Percentiles rank a stretch among this genome's conserved stretches.
phyloP scores from a whole-genome alignment of 345 rosid species.

The Xanthoceras sorbifolium region DNA sequence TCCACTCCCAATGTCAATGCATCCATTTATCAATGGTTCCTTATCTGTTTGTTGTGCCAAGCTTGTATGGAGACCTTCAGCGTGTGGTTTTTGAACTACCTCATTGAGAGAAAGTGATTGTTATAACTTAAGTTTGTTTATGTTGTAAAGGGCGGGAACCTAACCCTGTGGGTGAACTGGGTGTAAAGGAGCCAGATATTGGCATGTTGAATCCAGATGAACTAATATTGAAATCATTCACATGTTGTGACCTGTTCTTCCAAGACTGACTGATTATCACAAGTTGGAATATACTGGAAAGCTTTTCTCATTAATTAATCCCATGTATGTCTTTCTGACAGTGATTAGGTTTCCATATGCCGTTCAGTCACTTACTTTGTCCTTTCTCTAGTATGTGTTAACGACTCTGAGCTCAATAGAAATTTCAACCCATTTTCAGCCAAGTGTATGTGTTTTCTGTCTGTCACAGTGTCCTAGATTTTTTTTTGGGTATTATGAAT shows the following conservation, averaged over 20 bases:
- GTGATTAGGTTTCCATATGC: not conserved
- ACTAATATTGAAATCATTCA: not conserved
- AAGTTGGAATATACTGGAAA: not conserved
- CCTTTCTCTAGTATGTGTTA: not conserved
- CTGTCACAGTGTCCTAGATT: not conserved
- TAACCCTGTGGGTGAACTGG: not conserved
- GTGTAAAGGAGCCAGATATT: constrained; percentile 6
- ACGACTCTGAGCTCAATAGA: not conserved
- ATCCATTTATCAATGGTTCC: not conserved
- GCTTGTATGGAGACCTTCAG: not conserved
- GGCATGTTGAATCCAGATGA: constrained; percentile 3
- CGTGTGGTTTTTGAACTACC: not conserved
- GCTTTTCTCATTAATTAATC: not conserved
- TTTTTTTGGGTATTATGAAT: not conserved
- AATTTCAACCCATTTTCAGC: not conserved
- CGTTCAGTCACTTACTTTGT: constrained; percentile 3
- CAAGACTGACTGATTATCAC: not conserved
- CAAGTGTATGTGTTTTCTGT: not conserved
- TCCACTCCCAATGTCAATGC: not conserved
- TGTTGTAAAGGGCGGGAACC: not conserved
- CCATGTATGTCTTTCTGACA: not conserved
- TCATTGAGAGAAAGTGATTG: not conserved
- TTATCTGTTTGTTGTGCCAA: not conserved
- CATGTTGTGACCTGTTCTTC: not conserved
- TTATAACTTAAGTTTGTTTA: constrained; percentile 1